Conservation (phyloP, 768 basidiomycete genomes). For the Russula virescens region DNA sequence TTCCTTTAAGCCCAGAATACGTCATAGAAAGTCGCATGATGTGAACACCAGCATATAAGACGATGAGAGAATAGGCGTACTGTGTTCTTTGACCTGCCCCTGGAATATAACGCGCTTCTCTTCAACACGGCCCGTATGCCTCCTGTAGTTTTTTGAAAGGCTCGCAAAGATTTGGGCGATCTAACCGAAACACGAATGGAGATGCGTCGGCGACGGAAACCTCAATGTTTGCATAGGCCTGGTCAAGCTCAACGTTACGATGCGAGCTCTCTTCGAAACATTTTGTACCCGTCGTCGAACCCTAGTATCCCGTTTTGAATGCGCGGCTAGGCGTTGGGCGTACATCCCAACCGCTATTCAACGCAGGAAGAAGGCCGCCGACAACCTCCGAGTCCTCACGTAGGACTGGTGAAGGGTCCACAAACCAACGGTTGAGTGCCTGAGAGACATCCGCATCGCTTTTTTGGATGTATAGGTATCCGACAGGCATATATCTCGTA, state of each 20-base stretch:
- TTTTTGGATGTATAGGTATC: neutral
- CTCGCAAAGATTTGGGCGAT: neutral
- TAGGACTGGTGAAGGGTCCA: constrained; percentile 3
- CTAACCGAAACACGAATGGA: neutral
- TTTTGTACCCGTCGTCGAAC: constrained; percentile 17
- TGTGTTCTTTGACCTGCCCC: constrained; percentile 10
- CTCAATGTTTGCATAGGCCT: constrained; percentile 12
- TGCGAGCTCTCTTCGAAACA: constrained; percentile 3
- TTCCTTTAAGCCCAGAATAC: constrained; percentile 9
- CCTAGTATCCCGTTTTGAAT: constrained; percentile 9
- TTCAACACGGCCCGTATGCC: constrained; percentile 5
- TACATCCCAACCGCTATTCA: neutral
- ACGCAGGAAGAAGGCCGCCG: neutral
- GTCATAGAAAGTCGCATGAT: neutral
- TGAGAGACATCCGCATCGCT: neutral
- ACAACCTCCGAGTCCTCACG: constrained; percentile 4
- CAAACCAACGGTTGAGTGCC: constrained; percentile 4
- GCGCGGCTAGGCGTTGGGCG: constrained; percentile 10
- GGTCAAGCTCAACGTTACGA: neutral
- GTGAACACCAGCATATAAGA: neutral
- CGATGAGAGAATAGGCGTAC: neutral
- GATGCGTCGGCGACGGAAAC: neutral
- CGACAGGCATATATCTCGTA: neutral
- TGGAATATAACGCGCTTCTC: neutral
- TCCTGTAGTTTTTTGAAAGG: constrained; percentile 1